Conservation (phyloP, 768 basidiomycete genomes). For the Phaffia australis region DNA sequence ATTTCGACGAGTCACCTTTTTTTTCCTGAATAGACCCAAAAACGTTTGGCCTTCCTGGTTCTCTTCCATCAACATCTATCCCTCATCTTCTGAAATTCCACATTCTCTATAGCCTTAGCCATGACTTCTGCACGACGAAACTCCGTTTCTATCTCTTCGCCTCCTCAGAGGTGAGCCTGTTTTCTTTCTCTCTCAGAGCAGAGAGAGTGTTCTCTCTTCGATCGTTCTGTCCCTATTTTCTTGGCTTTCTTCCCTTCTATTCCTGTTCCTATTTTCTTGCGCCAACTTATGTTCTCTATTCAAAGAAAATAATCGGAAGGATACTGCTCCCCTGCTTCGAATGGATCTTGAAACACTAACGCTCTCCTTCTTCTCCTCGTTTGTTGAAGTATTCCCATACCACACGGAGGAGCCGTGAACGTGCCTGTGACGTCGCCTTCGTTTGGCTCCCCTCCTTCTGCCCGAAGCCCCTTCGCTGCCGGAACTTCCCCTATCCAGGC, state of each 20-base stretch:
- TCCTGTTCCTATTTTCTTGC: not conserved
- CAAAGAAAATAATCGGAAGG: too few species aligned
- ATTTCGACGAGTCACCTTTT: too few species aligned
- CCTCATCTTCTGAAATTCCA: too few species aligned
- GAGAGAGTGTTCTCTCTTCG: not conserved
- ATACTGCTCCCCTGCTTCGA: too few species aligned
- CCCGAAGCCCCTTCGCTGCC: not conserved
- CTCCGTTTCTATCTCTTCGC: not conserved
- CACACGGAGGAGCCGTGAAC: too few species aligned
- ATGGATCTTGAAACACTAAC: too few species aligned
- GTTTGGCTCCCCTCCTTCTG: slow-evolving; percentile 28
- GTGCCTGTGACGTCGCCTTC: not conserved
- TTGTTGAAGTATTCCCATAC: not conserved
- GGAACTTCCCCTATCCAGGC: slow-evolving; percentile 17
- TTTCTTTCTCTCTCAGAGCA: not conserved
- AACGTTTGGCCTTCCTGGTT: too few species aligned
- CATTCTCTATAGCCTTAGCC: too few species aligned
- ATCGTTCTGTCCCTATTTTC: not conserved
- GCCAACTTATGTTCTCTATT: not conserved
- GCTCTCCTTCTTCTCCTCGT: not conserved
- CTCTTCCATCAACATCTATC: too few species aligned
- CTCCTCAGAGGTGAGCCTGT: slow-evolving; percentile 7
- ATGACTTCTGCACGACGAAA: too few species aligned
- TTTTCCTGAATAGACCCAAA: too few species aligned
- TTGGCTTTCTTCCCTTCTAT: not conserved